Conservation (phyloP, 1,284 basidiomycete species). For the Volvariella volvacea region DNA sequence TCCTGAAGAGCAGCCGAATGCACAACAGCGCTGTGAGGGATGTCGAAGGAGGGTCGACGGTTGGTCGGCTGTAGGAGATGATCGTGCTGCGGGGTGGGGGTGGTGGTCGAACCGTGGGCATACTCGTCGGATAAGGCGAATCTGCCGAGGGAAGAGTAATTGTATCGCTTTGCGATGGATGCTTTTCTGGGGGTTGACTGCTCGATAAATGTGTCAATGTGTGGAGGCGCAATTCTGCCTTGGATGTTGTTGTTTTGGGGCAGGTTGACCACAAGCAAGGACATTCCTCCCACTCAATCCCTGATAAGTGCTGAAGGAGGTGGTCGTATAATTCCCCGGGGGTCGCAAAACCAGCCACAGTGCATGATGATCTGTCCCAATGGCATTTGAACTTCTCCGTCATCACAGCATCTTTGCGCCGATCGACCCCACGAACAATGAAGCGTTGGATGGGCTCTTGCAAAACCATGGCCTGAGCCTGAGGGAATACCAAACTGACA, state of each 20-base stretch:
- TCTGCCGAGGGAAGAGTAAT: constrained; percentile 53
- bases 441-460: constrained; percentile 65
- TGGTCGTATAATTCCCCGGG: constrained; percentile 65
- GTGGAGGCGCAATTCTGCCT: constrained; percentile 50
- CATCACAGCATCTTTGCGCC: constrained; percentile 49
- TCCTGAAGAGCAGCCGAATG: constrained; percentile 68
- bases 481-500: constrained; percentile 70
- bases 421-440: constrained; percentile 73
- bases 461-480: constrained; percentile 79
- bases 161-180: constrained; percentile 61
- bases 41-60: constrained; percentile 59
- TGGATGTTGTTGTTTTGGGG: constrained; percentile 36
- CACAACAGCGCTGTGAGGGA: constrained; percentile 71
- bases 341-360: constrained; percentile 35
- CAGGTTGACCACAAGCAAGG: constrained; percentile 68
- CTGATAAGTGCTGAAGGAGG: constrained; percentile 48
- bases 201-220: constrained; percentile 68
- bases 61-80: constrained; percentile 49
- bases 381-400: constrained; percentile 60
- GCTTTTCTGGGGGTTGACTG: constrained; percentile 41
- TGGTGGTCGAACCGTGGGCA: constrained; percentile 55
- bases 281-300: constrained; percentile 34
- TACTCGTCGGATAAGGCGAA: constrained; percentile 46
- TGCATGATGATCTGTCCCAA: constrained; percentile 59
- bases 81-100: constrained; percentile 57